Evolutionary conservation across 2,329 filamentous ascomycete genomes (phyloP), one percentile per base, ranked within the genome.

Genomic region (Truncatella angustata): DNA sequence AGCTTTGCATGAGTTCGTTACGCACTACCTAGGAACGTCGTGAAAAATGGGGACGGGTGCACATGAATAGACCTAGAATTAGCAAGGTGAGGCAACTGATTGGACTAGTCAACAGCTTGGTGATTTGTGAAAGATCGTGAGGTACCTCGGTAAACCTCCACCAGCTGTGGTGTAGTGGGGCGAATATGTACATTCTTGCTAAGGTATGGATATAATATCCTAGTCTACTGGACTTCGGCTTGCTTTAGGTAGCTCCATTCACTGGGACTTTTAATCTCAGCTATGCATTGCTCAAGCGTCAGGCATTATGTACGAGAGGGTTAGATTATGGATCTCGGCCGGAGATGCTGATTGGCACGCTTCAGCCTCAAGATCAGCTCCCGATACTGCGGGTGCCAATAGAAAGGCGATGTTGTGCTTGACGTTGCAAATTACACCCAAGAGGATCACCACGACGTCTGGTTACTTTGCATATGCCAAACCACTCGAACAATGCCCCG

Each of bases 311-410:
- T n/a, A n/a, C n/a, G n/a, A n/a, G n/a, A n/a, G n/a, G n/a, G n/a
- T n/a, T n/a, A n/a, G n/a, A n/a, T 14, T 32, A 14, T 7, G 28
- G 14, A 14, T 9, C 28, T 32, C 2, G 28, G 28, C 28, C 28
- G 7, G n/a, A 32, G 28, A 14, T 14, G 21, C n/a, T 28, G 6
- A 49, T 49, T 49, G 45, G 45, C n/a, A 20, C 45, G 45, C 45
- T 26, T 49, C 18, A 36, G 45, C 45, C 45, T 37, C 45, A 49
- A 35, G 24, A 26, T 49, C 45, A 49, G 45, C 45, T 39, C 34
- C 34, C 45, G 45, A 26, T 49, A 36, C 32, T 49, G 23, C 45
- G 45, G 32, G 18, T n/a, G n/a, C 21, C n/a, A 26, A n/a, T 26
- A n/a, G 36, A 14, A 32, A 32, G n/a, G 18, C n/a, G 18, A 40